Evolutionary conservation across 768 basidiomycete species (phyloP).

Genomic region (Naganishia antarctica): DNA sequence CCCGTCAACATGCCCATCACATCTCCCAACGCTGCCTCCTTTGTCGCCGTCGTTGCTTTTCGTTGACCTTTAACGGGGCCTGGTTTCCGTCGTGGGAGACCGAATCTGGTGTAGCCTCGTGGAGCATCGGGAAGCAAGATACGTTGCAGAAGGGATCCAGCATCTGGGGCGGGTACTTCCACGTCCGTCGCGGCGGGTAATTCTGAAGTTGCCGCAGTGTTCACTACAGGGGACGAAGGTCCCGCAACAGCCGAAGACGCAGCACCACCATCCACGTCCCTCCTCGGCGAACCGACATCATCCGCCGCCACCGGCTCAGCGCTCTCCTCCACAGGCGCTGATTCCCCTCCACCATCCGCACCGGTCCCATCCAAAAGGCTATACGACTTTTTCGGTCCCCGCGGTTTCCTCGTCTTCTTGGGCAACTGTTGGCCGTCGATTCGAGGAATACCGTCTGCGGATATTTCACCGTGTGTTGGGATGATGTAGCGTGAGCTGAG

Average conservation of each 20-base stretch:
- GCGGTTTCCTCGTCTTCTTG: neutral
- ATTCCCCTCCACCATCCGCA: neutral
- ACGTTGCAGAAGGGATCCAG: neutral
- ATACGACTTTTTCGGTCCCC: neutral
- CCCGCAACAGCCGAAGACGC: neutral
- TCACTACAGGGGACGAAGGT: neutral
- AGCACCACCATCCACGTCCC: neutral
- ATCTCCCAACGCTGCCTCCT: neutral
- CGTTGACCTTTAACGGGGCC: neutral
- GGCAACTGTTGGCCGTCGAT: conserved; percentile 3
- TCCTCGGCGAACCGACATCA: neutral
- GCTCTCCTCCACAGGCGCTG: neutral
- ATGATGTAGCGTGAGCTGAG: conserved; percentile 2
- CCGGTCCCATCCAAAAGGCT: neutral
- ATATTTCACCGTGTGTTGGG: conserved; percentile 7
- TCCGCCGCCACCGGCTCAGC: neutral
- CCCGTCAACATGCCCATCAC: conserved; percentile 2
- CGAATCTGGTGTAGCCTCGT: neutral
- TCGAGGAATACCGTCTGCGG: conserved; percentile 8
- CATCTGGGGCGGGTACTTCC: too few relatives aligned
- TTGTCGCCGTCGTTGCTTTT: neutral
- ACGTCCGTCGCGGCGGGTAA: too few relatives aligned
- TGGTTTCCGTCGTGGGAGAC: neutral
- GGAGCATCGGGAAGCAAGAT: conserved; percentile 8
- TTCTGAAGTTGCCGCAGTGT: too few relatives aligned